Percentiles rank a stretch among this genome's conserved stretches.
These are phyloP conservation scores for Chenopodium quinoa DNA, from an alignment of 148 eudicot genomes.

Conservation along the genomic window DNA sequence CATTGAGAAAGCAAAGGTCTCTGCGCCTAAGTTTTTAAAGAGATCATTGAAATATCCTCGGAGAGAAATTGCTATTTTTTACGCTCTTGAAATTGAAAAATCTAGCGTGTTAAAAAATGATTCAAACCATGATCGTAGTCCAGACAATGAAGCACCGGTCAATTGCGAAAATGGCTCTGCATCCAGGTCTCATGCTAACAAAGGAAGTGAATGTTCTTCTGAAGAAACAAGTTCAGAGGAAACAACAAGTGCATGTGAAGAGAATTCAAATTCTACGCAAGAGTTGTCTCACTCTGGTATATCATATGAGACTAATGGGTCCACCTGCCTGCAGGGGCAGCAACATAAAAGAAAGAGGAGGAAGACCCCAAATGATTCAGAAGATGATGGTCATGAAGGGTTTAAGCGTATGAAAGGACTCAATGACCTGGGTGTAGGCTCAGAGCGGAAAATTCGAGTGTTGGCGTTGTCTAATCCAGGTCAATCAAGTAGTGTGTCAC, in stretches of 20 bases:
- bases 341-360: conserved; percentile 36
- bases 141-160: conserved; percentile 24
- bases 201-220: conserved; percentile 33
- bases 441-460: conserved; percentile 21
- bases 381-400: conserved; percentile 86
- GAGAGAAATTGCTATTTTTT: conserved; percentile 80
- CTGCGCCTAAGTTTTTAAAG: conserved; percentile 45
- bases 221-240: conserved; percentile 36
- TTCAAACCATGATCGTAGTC: conserved; percentile 22
- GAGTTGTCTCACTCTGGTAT: conserved; percentile 63
- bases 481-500: conserved; percentile 14
- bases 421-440: conserved; percentile 60
- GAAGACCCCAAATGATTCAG: conserved; percentile 74
- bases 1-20: conserved; percentile 64
- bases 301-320: conserved; percentile 47
- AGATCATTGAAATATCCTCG: conserved; percentile 64
- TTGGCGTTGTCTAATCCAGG: conserved; percentile 29
- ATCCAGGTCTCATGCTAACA: conserved; percentile 25
- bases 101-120: conserved; percentile 34
- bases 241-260: conserved; percentile 40
- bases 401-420: conserved; percentile 85
- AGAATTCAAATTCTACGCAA: conserved; percentile 41
- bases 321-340: conserved; percentile 32
- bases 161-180: conserved; percentile 32
- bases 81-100: conserved; percentile 82